phyloP scores from a whole-genome alignment of 78 protist species.

The Protostelium mycophagum region DNA sequence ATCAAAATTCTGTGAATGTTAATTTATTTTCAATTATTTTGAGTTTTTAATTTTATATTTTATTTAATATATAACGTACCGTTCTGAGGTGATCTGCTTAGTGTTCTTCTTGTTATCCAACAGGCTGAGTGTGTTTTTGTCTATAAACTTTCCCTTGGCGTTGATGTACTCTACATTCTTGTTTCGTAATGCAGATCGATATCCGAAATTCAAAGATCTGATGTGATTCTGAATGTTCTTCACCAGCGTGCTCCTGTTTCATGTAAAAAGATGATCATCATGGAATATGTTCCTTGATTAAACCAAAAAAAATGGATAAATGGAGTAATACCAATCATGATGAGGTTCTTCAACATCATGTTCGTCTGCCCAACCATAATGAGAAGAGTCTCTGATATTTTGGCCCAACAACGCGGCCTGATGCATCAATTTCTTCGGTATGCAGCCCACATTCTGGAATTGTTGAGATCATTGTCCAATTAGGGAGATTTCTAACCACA shows the following conservation, averaged over 20 bases:
- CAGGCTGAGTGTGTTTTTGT: conserved; percentile 68
- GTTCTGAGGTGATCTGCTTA: neutral
- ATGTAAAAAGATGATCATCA: neutral
- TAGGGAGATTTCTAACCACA: conserved; percentile 10
- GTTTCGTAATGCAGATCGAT: conserved; percentile 50
- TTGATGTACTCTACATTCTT: conserved; percentile 70
- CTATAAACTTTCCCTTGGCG: conserved; percentile 72
- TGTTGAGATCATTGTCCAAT: conserved; percentile 43
- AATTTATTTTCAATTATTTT: neutral
- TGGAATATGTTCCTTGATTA: no score
- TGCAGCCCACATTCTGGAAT: conserved; percentile 93
- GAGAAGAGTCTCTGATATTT: conserved; percentile 43
- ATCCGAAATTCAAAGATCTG: conserved; percentile 79
- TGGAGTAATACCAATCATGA: conserved; percentile 27
- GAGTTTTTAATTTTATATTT: no score
- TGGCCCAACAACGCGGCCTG: conserved; percentile 49
- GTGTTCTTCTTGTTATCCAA: conserved; percentile 21
- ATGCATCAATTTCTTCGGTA: conserved; percentile 92
- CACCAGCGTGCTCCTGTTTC: conserved; percentile 18
- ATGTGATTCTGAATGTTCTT: conserved; percentile 74
- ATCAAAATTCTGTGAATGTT: conserved; percentile 68
- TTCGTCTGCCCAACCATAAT: conserved; percentile 77
- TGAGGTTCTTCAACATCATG: conserved; percentile 8
- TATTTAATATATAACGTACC: no score
- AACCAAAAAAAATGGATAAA: neutral